Evolutionary conservation across 495 filamentous ascomycete genomes (phyloP).

Genomic region (Aspergillus avenaceus): DNA sequence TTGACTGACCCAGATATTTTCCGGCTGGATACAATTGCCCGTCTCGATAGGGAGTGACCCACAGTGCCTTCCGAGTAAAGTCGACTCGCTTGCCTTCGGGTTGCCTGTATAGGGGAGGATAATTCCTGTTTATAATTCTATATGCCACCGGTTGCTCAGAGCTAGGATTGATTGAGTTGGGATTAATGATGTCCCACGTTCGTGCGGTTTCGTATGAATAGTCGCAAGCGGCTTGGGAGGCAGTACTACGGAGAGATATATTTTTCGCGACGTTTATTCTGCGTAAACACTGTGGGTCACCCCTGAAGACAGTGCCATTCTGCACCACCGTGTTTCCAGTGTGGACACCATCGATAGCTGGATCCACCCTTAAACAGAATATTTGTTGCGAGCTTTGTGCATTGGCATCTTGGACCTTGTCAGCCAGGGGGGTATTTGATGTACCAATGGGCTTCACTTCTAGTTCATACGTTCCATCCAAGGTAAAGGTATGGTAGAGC

Average conservation of each 20-base stretch:
- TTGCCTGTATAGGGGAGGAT: conserved; percentile 30
- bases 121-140: conserved; percentile 37
- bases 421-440: conserved; percentile 42
- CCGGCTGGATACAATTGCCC: conserved; percentile 46
- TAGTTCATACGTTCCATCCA: conserved; percentile 46
- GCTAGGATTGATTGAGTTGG: conserved; percentile 36
- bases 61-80: conserved; percentile 34
- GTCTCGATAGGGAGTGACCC: conserved; percentile 37
- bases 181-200: conserved; percentile 47
- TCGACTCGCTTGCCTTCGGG: conserved; percentile 35
- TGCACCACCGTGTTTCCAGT: conserved; percentile 50
- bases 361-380: conserved; percentile 51
- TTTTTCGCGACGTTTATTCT: not conserved
- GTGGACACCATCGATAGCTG: conserved; percentile 48
- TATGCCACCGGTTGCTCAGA: conserved; percentile 35
- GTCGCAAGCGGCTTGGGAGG: conserved; percentile 37
- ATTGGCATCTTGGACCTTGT: conserved; percentile 36
- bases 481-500: conserved; percentile 49
- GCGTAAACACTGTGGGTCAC: not conserved
- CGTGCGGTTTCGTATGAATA: conserved; percentile 45
- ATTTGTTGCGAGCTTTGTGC: conserved; percentile 54
- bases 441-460: conserved; percentile 47
- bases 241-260: not conserved
- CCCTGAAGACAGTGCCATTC: conserved; percentile 39
- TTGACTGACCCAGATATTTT: conserved; percentile 46